phyloP scores from a whole-genome alignment of 2,329 filamentous ascomycete species.

The Fusarium sterilihyphosum region DNA sequence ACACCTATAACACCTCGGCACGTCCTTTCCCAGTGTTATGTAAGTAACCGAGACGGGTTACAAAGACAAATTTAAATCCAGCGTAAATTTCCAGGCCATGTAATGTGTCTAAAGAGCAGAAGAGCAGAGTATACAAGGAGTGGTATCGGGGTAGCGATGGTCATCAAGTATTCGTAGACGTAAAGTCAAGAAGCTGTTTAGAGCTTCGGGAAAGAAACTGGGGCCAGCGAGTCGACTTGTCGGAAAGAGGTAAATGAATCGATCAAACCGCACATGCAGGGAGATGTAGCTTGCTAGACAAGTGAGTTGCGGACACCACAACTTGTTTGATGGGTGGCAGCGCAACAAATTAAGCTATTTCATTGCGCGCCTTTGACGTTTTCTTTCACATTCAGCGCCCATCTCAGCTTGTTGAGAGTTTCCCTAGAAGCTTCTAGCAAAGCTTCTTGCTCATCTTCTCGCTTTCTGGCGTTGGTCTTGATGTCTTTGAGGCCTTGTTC shows the following conservation, averaged over 20 bases:
- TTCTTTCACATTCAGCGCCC: constrained; percentile 75
- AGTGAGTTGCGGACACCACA: background rate
- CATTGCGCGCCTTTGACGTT: constrained; percentile 66
- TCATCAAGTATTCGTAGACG: constrained; percentile 35
- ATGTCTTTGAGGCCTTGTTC: constrained; percentile 69
- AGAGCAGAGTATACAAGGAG: constrained; percentile 33
- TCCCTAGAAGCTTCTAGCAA: constrained; percentile 67
- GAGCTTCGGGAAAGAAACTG: constrained; percentile 12
- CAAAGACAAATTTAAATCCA: constrained; percentile 35
- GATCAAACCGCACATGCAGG: background rate
- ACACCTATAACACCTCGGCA: constrained; percentile 39
- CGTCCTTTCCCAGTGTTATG: constrained; percentile 15
- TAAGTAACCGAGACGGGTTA: constrained; percentile 26
- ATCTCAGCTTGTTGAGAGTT: constrained; percentile 74
- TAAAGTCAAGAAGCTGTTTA: constrained; percentile 15
- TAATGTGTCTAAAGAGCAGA: constrained; percentile 36
- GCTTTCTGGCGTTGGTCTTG: constrained; percentile 63
- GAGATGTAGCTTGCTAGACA: background rate
- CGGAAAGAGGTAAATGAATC: background rate
- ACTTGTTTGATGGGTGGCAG: background rate
- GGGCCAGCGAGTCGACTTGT: constrained; percentile 6
- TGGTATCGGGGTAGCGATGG: constrained; percentile 39
- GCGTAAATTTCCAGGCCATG: constrained; percentile 39
- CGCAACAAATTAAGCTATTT: constrained; percentile 19
- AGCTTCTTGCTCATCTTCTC: constrained; percentile 70